Conservation (phyloP, 805 yeast species). For the Wickerhamomyces alni region DNA sequence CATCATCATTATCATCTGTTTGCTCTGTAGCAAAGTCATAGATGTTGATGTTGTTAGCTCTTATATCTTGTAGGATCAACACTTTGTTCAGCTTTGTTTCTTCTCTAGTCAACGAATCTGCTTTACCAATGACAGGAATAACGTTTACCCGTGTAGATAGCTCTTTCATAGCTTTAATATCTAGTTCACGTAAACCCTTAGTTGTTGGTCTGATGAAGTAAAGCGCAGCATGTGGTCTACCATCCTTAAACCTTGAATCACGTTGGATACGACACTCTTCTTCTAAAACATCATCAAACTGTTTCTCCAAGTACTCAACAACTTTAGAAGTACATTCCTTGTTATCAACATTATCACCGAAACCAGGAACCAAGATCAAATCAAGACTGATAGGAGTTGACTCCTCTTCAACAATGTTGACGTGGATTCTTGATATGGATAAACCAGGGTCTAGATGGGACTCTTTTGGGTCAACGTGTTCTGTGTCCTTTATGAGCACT, state of each 20-base stretch:
- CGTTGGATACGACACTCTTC: slow-evolving; percentile 74
- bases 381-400: slow-evolving; percentile 47
- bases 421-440: slow-evolving; percentile 42
- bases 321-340: slow-evolving; percentile 42
- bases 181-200: slow-evolving; percentile 65
- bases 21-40: slow-evolving; percentile 71
- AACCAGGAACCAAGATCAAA: slow-evolving; percentile 68
- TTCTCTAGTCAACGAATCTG: slow-evolving; percentile 67
- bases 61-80: slow-evolving; percentile 50
- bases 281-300: slow-evolving; percentile 64
- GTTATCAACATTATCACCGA: slow-evolving; percentile 72
- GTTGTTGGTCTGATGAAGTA: slow-evolving; percentile 72
- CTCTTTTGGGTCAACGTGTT: slow-evolving; percentile 23
- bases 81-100: slow-evolving; percentile 54
- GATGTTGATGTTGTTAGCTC: slow-evolving; percentile 50
- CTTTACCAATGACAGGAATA: slow-evolving; percentile 75
- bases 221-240: slow-evolving; percentile 70
- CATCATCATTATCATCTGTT: slow-evolving; percentile 38
- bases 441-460: slow-evolving; percentile 32
- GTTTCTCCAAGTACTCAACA: slow-evolving; percentile 57
- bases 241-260: slow-evolving; percentile 65
- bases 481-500: slow-evolving; percentile 27
- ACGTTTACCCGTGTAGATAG: slow-evolving; percentile 73
- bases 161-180: slow-evolving; percentile 62
- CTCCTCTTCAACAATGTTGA: slow-evolving; percentile 52